phyloP scores from a whole-genome alignment of 331 rosid species.

The Pyrus hybrid region DNA sequence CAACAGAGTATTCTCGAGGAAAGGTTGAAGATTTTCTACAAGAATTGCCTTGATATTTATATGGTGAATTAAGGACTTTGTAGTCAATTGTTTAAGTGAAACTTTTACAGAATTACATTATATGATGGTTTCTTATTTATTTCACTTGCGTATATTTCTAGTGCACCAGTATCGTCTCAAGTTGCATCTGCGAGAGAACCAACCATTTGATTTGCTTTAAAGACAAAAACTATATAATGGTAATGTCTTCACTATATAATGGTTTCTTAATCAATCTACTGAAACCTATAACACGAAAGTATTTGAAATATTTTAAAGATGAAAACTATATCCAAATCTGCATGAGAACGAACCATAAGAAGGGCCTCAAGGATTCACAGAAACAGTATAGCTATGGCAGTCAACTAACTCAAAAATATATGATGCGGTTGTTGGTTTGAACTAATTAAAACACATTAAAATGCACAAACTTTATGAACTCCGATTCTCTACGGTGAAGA shows the following conservation, averaged over 20 bases:
- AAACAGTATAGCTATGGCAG: background rate
- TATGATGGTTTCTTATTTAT: background rate
- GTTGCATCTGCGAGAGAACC: background rate
- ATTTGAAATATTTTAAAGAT: background rate
- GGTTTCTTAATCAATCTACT: background rate
- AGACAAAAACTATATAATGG: background rate
- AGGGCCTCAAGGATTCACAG: background rate
- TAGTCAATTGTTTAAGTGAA: background rate
- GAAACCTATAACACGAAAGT: background rate
- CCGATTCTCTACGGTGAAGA: background rate
- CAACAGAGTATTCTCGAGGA: slow-evolving; percentile 58
- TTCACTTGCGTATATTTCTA: background rate
- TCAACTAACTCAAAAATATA: background rate
- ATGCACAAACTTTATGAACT: background rate
- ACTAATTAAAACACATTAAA: background rate
- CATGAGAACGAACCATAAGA: background rate
- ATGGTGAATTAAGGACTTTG: background rate
- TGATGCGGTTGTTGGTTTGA: background rate
- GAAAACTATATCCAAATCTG: background rate
- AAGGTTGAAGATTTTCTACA: slow-evolving; percentile 37
- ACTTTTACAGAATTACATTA: background rate
- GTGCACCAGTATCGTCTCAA: background rate
- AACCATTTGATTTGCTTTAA: background rate
- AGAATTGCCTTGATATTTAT: background rate
- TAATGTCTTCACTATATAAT: background rate